These are phyloP conservation scores for Vaccinium vitisidaea DNA, from an alignment of 148 eudicot genomes.

Conservation along the genomic window DNA sequence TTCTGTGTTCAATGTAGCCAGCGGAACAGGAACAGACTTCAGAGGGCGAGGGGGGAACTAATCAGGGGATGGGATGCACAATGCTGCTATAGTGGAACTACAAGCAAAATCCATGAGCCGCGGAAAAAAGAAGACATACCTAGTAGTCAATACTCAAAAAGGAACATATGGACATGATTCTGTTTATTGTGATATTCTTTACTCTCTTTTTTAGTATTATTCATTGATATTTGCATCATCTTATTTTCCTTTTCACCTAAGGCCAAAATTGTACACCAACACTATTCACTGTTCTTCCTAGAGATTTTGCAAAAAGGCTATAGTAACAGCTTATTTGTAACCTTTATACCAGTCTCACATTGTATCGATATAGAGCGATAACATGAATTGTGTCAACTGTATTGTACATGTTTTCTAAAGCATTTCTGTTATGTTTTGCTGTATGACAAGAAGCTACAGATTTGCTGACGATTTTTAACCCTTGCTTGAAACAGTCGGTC, in stretches of 20 bases:
- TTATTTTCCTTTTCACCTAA: background rate
- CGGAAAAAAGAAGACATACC: too few relatives aligned
- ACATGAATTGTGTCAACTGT: background rate
- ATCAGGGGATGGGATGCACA: too few relatives aligned
- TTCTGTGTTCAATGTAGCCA: background rate
- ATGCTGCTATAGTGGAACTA: too few relatives aligned
- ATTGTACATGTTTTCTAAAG: background rate
- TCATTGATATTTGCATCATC: background rate
- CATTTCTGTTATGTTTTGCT: background rate
- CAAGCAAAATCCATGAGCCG: too few relatives aligned
- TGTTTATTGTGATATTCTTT: too few relatives aligned
- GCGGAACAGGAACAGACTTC: too few relatives aligned
- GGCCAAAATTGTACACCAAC: background rate
- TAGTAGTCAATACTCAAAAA: too few relatives aligned
- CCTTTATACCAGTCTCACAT: background rate
- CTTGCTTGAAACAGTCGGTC: background rate
- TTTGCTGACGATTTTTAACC: background rate
- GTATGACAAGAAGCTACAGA: background rate
- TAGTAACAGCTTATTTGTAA: background rate
- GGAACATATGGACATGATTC: too few relatives aligned
- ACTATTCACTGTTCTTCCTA: background rate
- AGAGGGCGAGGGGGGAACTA: too few relatives aligned
- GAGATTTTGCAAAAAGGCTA: too few relatives aligned
- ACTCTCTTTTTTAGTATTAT: background rate
- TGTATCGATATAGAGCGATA: background rate